Evolutionary conservation across 2,329 filamentous ascomycete species (phyloP).

Genomic region (Xylariomycetidae sp.): DNA sequence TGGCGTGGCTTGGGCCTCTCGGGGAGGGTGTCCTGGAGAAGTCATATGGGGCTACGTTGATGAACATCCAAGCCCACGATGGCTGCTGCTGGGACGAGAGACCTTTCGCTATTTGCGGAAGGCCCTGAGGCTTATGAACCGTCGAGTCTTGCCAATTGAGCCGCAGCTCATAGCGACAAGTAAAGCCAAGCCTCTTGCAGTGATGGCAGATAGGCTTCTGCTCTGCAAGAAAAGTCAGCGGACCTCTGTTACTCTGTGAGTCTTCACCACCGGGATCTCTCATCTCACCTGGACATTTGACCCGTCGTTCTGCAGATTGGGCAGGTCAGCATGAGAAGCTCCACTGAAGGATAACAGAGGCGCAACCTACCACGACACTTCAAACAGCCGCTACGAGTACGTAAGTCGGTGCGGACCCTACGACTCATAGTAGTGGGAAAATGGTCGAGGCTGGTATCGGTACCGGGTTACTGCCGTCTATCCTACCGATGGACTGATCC

Average conservation of each 20-base stretch:
- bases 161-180: constrained; percentile 17
- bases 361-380: constrained; percentile 15
- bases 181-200: constrained; percentile 14
- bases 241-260: background rate
- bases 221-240: constrained; percentile 5
- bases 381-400: constrained; percentile 16
- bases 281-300: constrained; percentile 16
- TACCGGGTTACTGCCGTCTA: too few relatives aligned
- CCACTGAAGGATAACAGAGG: background rate
- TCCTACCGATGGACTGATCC: too few relatives aligned
- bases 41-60: too few relatives aligned
- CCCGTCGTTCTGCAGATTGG: constrained; percentile 10
- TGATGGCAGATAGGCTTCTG: constrained; percentile 15
- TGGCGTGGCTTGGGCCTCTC: too few relatives aligned
- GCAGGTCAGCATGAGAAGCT: background rate
- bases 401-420: constrained; percentile 9
- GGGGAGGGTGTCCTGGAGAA: too few relatives aligned
- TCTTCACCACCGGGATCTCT: too few relatives aligned
- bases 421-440: constrained; percentile 1
- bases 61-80: too few relatives aligned
- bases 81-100: too few relatives aligned
- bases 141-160: constrained; percentile 19
- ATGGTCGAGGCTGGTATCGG: too few relatives aligned
- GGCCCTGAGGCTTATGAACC: too few relatives aligned
- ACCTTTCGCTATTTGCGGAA: too few relatives aligned